Evolutionary conservation across 2,329 filamentous ascomycete genomes (phyloP), one percentile per base, ranked within the genome.

Genomic region (Trichothecium roseum): DNA sequence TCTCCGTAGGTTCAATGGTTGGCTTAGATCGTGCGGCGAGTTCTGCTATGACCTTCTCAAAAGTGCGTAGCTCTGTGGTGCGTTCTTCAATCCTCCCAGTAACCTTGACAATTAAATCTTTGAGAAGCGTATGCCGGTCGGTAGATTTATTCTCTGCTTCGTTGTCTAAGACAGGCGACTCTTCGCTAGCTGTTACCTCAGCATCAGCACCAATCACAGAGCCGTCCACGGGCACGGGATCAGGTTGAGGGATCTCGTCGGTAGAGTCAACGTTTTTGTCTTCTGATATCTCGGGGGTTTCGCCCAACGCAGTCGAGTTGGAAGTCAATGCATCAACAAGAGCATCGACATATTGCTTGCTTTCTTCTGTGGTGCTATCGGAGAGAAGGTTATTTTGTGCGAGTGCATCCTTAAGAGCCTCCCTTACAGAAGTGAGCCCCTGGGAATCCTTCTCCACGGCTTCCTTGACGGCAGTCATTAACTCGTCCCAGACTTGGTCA

Each of bases 391-490:
- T 69, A 39, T 68, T 72, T 47, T 72, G 64, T 39, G 69, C 62
- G 2, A 77, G 57, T 2, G 72, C 72, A 30, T 72, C 62, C 39
- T 70, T 62, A 17, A 77, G 67, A 5, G 68, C 67, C 38, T 73
- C 69, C 31, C 68, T 60, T 13, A 76, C 66, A 8, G 62, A 60
- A 5, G 60, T 60, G 20, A 72, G 50, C 18, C 72, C 72, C 9
- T 64, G 54, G 31, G 71, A 68, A 34, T 78, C 74, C 41, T 72
- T 67, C 41, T 75, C 68, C 36, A 78, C 68, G 3, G 69, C 66
- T 36, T 74, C 63, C 37, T 75, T 69, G 12, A 75, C 69, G 50
- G 64, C 68, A 18, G 57, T 53, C 45, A 68, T 70, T 51, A 75
- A 64, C 34, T 72, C 66, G 32, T 68, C 61, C 72, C 72, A 77